Evolutionary conservation across 2,329 filamentous ascomycete species (phyloP), one percentile per base, ranked within the genome.

Genomic region (Teratosphaeria viscida): DNA sequence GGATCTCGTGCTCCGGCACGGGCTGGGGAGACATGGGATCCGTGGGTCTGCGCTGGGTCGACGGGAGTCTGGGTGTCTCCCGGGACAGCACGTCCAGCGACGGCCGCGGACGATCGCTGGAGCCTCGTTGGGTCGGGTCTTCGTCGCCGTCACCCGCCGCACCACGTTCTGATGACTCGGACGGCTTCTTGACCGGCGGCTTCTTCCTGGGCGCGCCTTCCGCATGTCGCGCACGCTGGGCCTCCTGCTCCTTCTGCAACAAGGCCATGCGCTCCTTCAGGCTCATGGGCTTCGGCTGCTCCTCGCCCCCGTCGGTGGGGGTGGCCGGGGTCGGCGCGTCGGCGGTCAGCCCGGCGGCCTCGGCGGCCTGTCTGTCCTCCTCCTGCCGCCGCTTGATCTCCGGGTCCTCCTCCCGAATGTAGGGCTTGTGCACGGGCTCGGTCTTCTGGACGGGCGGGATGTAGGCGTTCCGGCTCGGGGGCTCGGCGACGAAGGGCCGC

Each of bases 401-500:
- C 0, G 90, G 88, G 64, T 96, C 92, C 72, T 96, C 92, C 7
- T 97, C 92, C 54, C 94, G 83, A 58, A 86, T 84, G 71, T 96
- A 96, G 26, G 91, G 74, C 76, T 87, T 95, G 55, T 86, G 81
- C 5, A 86, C 82, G 1, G 87, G 85, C 16, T 70, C 71, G 6
- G 82, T 76, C 63, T 94, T 88, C 26, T 86, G 84, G 4, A 82
- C 80, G 3, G 89, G 86, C 27, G 94, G 90, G 10, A 99, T 82
- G 69, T 90, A 99, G 27, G 92, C 88, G 77, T 96, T 88, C 66
- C 90, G 88, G 73, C 91, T 96, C 0, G 94, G 94, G 19, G 94
- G 94, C 57, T 94, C 91, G 3, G 94, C 90, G 59, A 99, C 92
- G 69, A 96, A 99, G 0, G 92, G 91, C 75, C 97, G 97, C 81